Evolutionary conservation across 2,329 filamentous ascomycete genomes (phyloP), one percentile per base, ranked within the genome.

Genomic region (Verticillium isaacii): DNA sequence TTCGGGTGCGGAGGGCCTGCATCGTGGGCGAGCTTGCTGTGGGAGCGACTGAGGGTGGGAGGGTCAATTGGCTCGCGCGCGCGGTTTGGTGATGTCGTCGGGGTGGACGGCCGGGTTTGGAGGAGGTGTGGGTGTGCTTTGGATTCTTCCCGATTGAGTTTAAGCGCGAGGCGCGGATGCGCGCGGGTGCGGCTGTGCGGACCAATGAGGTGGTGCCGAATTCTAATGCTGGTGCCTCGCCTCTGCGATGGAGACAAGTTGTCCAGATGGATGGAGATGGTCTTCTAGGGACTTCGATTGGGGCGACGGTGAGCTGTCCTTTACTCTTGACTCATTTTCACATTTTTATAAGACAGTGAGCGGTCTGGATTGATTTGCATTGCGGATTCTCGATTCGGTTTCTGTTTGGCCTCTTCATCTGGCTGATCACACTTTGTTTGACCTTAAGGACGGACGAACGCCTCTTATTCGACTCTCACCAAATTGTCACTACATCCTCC

Each of bases 1-100:
- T 70, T 66, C 73, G 71, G 64, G 73, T 73, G 70, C 75, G 69
- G 62, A 76, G 67, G 61, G 75, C 71, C 67, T 72, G 71, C 75
- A 78, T 78, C 54, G 67, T 71, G 68, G 57, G 57, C 61, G 60
- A 58, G 60, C 61, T 45, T 61, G 19, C 36, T 17, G 32, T 59
- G 57, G 23, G 34, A 29, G 34, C 56, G 56, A 29, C 12, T 17
- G 45, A 14, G 45, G 19, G 58, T 37, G 41, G 45, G 32, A 36
- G n/a, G 59, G 59, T 64, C 59, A 60, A 65, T 65, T 63, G 64
- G 60, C 61, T 45, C 62, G 58, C 23, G 58, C 32, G 8, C 15
- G 19, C 56, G 36, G 25, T 17, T 6, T 56, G 41, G 57, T 50
- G 57, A 32, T 63, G 36, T 34, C 36, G 19, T 60, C 36, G 58